Percentiles rank a stretch among this genome's conserved stretches.
These are phyloP conservation scores for Zasmidium angulare DNA, from an alignment of 2,329 filamentous ascomycete genomes.

Conservation along the genomic window DNA sequence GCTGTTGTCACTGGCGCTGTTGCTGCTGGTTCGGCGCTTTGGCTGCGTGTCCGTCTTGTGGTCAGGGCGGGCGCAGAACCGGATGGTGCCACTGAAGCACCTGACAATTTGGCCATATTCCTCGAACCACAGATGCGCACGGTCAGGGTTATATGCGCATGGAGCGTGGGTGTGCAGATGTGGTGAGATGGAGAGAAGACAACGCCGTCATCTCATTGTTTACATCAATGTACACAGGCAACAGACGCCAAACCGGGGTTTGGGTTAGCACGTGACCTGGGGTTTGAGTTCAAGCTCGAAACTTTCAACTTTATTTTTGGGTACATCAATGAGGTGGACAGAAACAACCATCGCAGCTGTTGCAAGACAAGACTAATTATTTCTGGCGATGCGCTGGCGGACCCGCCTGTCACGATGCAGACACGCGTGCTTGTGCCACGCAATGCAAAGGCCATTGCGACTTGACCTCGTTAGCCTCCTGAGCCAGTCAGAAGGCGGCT, in stretches of 20 bases:
- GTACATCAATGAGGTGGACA: neutral
- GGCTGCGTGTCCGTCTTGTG: constrained; percentile 38
- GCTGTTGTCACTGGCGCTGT: neutral
- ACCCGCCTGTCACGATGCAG: neutral
- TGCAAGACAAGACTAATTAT: neutral
- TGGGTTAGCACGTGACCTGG: neutral
- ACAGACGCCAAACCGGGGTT: neutral
- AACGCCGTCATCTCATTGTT: neutral
- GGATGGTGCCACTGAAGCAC: neutral
- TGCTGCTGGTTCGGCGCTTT: constrained; percentile 38
- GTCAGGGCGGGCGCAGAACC: constrained; percentile 6
- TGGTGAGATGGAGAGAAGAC: neutral
- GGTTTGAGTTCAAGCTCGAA: neutral
- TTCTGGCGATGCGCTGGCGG: too few species aligned
- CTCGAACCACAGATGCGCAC: neutral
- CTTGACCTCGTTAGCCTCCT: too few species aligned
- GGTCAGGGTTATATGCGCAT: too few species aligned
- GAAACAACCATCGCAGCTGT: too few species aligned
- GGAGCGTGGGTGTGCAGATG: too few species aligned
- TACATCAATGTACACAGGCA: neutral
- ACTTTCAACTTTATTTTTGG: neutral
- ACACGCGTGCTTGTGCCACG: neutral
- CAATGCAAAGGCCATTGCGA: neutral
- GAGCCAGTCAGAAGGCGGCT: too few species aligned
- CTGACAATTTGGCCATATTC: constrained; percentile 1